Evolutionary conservation across 768 basidiomycete genomes (phyloP), one percentile per base, ranked within the genome.

Genomic region (Russula vinacea): DNA sequence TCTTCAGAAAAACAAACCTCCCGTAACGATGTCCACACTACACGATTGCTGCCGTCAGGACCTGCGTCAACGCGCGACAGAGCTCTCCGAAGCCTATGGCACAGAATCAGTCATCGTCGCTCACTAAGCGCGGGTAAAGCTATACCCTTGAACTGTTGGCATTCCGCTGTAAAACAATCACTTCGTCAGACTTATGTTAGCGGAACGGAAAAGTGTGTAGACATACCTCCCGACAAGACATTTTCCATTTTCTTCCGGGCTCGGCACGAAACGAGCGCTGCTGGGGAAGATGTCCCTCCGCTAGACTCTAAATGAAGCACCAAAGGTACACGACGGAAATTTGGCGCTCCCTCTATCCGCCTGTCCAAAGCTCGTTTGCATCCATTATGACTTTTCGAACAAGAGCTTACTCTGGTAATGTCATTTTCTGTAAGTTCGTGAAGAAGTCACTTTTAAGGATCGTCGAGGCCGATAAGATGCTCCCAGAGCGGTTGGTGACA

Each of bases 361-460:
- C 89, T 87, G 68, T 16, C 47, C 37, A 61, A 33, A 40, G 11
- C 7, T 55, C 56, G 29, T 58, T 26, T 44, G 9, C 32, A 9
- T 35, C 26, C 16, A 49, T 37, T 24, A 2, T 16, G 16, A 39
- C 14, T 66, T 59, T 1, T 16, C 24, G 3, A 32, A 56, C 61
- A 24, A 68, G 29, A 3, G 77, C 88, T 66, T 65, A 95, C 90
- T 98, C 97, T 0, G 94, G 91, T 2, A 99, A 78, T 4, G 92
- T 91, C 87, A 97, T 93, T 78, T 98, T 98, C 76, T 98, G 97
- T 37, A 98, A 73, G 71, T 92, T 92, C 7, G 86, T 86, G 81
- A 95, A 95, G 80, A 94, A 93, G 72, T 95, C 93, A 70, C 90
- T 92, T 78, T 99, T 99, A 71, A 98, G 78, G 69, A 98, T 97